A percentile compares a stretch with the other conserved stretches of the same genome.
Evolutionary conservation across 768 basidiomycete species (phyloP).

Genomic region (Pulveroboletus sp.): DNA sequence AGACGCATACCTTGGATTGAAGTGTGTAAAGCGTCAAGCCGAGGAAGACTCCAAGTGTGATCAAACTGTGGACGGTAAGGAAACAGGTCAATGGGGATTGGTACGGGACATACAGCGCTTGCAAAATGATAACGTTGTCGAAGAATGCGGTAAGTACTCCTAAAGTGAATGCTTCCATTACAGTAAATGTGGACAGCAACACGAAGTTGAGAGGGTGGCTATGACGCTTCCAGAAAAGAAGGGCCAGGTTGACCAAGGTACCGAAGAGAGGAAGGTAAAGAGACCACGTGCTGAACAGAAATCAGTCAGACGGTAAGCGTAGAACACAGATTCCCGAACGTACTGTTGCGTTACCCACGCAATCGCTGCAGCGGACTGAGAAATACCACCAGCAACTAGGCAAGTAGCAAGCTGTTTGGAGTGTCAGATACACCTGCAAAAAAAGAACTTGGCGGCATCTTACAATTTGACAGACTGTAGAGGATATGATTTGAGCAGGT

Average conservation of each 20-base stretch:
- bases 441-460: slow-evolving; percentile 12
- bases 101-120: slow-evolving; percentile 64
- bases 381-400: slow-evolving; percentile 69
- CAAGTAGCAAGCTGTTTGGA: slow-evolving; percentile 60
- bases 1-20: slow-evolving; percentile 72
- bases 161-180: slow-evolving; percentile 86
- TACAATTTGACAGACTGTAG: slow-evolving; percentile 70
- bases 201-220: slow-evolving; percentile 84
- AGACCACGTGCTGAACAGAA: slow-evolving; percentile 58
- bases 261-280: slow-evolving; percentile 78
- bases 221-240: slow-evolving; percentile 92
- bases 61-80: slow-evolving; percentile 47
- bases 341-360: slow-evolving; percentile 72
- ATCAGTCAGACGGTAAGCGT: slow-evolving; percentile 1
- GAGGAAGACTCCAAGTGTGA: slow-evolving; percentile 89
- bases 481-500: slow-evolving; percentile 3
- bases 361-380: slow-evolving; percentile 55
- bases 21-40: slow-evolving; percentile 93
- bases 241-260: slow-evolving; percentile 71
- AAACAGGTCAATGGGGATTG: background rate
- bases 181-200: slow-evolving; percentile 81
- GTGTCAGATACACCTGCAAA: slow-evolving; percentile 1
- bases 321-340: slow-evolving; percentile 24
- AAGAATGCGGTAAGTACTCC: slow-evolving; percentile 81
- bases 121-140: slow-evolving; percentile 69